Evolutionary conservation across 2,329 filamentous ascomycete species (phyloP), one percentile per base, ranked within the genome.

Genomic region (Alternaria longipes): DNA sequence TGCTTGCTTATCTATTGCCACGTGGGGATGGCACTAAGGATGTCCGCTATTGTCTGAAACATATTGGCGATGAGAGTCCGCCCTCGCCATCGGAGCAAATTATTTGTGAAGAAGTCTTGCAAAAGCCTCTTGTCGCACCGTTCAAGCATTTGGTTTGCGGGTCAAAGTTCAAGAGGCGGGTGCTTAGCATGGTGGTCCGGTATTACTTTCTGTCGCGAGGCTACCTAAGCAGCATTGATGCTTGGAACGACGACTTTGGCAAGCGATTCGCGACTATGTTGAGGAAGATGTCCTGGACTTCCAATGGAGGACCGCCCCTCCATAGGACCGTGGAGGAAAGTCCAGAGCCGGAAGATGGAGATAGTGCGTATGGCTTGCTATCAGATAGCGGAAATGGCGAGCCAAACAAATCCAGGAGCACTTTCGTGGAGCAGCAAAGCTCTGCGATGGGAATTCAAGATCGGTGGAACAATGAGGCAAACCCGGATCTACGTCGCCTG

Each of bases 201-300:
- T 62, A 54, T 45, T 65, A 65, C 24, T 64, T 61, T 20, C n/a
- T 64, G 28, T 36, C 28, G 16, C 49, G 52, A 32, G 59, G 54
- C 12, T 34, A 49, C 11, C 30, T 63, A 38, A 11, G 50, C 38
- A 28, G 40, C 16, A 24, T 59, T 18, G 50, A 53, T 20, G 22
- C 51, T 44, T 49, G 64, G 44, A 32, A 54, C 38, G 20, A 53
- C 20, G 46, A 66, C 16, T 44, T 56, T 24, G 41, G 28, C 26
- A 54, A 52, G 38, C 41, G 50, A 18, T 59, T 62, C 24, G 14
- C 18, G 4, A 7, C 32, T 36, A 51, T 51, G 26, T n/a, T 64
- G 18, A 56, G 44, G 41, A 55, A 26, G 3, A 52, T 56, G 26
- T 28, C 56, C 4, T 18, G 32, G n/a, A 50, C 36, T 6, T 32